These are phyloP conservation scores for Alternaria gaisen DNA, from an alignment of 2,329 filamentous ascomycete genomes.

Conservation along the genomic window DNA sequence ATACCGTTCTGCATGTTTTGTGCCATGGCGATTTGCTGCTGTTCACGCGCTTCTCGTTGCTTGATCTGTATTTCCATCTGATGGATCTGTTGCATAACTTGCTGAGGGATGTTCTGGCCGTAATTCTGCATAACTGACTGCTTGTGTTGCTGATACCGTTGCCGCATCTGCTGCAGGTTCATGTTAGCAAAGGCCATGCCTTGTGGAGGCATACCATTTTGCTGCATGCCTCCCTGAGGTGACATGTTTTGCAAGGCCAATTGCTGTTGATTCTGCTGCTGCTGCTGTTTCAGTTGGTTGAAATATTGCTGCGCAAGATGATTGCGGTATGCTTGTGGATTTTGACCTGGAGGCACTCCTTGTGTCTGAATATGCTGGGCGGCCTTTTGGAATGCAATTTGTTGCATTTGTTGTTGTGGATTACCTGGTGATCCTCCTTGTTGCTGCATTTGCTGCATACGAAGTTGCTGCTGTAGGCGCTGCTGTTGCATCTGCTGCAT, in stretches of 20 bases:
- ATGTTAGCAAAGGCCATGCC: constrained; percentile 38
- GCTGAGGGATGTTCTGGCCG: constrained; percentile 36
- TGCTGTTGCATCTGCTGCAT: constrained; percentile 42
- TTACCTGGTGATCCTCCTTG: constrained; percentile 31
- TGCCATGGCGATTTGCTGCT: constrained; percentile 31
- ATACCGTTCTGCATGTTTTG: constrained; percentile 24
- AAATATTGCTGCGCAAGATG: constrained; percentile 38
- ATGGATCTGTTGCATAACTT: constrained; percentile 37
- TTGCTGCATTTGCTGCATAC: constrained; percentile 41
- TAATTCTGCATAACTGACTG: constrained; percentile 37
- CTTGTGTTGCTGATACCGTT: constrained; percentile 37
- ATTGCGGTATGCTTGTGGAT: constrained; percentile 36
- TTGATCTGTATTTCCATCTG: constrained; percentile 42
- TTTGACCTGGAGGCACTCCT: constrained; percentile 42
- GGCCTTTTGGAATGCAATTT: constrained; percentile 45
- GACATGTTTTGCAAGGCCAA: constrained; percentile 39
- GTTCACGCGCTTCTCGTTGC: constrained; percentile 31
- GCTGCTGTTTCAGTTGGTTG: constrained; percentile 39
- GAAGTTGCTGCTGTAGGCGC: constrained; percentile 41
- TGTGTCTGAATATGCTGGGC: constrained; percentile 45
- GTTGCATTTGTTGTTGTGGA: constrained; percentile 40
- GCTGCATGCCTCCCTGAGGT: constrained; percentile 32
- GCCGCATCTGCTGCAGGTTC: constrained; percentile 37
- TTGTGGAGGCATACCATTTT: constrained; percentile 34
- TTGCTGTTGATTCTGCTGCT: constrained; percentile 38